Base-by-base conservation (phyloP, 257 asterid genomes). In the Nicotiana attenuata region DNA sequence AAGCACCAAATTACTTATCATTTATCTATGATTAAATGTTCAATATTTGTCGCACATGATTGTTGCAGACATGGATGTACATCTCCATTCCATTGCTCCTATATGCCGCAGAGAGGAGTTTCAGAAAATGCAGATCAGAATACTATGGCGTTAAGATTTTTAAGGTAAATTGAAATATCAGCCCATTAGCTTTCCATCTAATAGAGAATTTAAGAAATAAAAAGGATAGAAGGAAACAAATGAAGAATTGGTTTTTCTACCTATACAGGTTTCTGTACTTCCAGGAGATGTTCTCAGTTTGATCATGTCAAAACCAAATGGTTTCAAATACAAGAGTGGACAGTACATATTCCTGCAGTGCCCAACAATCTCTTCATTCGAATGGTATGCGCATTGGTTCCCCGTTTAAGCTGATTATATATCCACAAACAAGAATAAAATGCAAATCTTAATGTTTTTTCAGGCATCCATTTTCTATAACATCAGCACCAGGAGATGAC, bases 401-500 rank as follows among this genome's bases (percentile, higher is more conserved):
- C 59, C 24, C 45, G 7, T 55, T 45, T 67, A n/a, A 5, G 13
- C 26, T 41, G 5, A 26, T 28, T 28, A 47, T 29, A 16, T 50
- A 24, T 76, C 9, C 7, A 71, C 38, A 38, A 75, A 16, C 64
- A 75, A 45, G 8, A 15, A 26, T 75, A 8, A 47, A 26, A 15
- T 61, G 16, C 8, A 26, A 24, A 41, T 9, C 13, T 2, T 75
- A 38, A 50, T 75, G 15, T 19, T 66, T 61, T 45, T 84, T 65
- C 92, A 95, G 99, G 98, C 99, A 95, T 88, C 99, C 99, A 76
- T 95, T 95, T 93, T 95, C 99, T 68, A 88, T 95, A 53, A 95
- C 98, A 81, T 95, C 99, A 82, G 99, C 99, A 73, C 99, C 99
- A 45, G 97, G 93, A 64, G 99, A 95, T 87, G 84, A 93, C 84